These are phyloP conservation scores for Carex parvula DNA, from an alignment of 176 grass and related monocot species.

Conservation along the genomic window DNA sequence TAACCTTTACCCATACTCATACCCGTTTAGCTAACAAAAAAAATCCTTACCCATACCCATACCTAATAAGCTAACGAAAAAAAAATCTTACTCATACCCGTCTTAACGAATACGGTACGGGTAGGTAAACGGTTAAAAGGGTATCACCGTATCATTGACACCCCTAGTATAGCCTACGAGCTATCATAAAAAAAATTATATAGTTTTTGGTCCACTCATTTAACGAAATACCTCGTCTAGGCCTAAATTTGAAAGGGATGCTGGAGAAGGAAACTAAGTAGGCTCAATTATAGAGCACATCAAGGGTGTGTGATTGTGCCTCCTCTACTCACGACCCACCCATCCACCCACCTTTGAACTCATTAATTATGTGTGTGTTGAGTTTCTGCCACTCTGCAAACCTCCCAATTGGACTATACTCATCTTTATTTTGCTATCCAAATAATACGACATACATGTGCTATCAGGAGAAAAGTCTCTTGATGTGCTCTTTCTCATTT, in stretches of 20 bases:
- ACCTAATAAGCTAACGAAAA: no score
- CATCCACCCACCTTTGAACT: conserved; percentile 33
- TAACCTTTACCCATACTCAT: no score
- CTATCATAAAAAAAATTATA: no score
- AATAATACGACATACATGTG: conserved; percentile 18
- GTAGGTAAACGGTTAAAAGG: no score
- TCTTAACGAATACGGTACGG: no score
- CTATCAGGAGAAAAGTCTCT: background rate
- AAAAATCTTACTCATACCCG: no score
- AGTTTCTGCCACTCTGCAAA: background rate
- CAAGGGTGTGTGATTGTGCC: conserved; percentile 38
- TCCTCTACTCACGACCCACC: conserved; percentile 35
- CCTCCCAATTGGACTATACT: background rate
- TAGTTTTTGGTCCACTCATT: conserved; percentile 2
- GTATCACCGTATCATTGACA: no score
- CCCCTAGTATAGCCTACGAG: no score
- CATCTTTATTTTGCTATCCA: conserved; percentile 15
- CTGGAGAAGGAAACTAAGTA: background rate
- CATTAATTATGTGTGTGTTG: conserved; percentile 38
- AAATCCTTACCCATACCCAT: no score
- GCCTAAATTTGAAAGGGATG: conserved; percentile 22
- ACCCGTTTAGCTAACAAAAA: no score
- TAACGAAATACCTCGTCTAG: conserved; percentile 24
- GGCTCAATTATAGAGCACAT: conserved; percentile 37
- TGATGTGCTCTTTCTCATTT: conserved; percentile 5